phyloP scores from a whole-genome alignment of 192 early-diverging fungal species.

The Entomortierella chlamydospora region DNA sequence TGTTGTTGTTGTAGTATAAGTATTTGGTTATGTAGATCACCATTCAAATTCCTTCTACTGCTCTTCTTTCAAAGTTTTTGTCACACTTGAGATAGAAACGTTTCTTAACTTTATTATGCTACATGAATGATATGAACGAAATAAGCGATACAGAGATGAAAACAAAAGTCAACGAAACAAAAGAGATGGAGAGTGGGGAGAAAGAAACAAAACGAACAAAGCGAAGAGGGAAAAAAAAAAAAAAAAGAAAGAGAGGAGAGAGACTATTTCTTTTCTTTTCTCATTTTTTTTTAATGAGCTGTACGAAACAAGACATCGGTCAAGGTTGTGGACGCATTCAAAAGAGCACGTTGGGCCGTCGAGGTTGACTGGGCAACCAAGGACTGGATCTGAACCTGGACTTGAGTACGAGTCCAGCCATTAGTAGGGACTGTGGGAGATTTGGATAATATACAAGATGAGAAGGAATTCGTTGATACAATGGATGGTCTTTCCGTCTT shows the following conservation, averaged over 20 bases:
- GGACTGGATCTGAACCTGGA: slow-evolving; percentile 39
- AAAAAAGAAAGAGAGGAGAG: background rate
- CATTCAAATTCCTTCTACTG: too few species aligned
- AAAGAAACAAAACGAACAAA: background rate
- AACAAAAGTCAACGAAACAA: background rate
- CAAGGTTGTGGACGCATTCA: slow-evolving; percentile 32
- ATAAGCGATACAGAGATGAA: too few species aligned
- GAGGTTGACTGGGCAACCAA: slow-evolving; percentile 34
- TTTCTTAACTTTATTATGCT: too few species aligned
- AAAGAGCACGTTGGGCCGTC: slow-evolving; percentile 33
- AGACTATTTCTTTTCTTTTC: too few species aligned
- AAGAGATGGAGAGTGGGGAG: background rate
- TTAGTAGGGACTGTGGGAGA: background rate
- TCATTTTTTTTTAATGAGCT: slow-evolving; percentile 19
- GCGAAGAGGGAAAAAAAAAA: background rate
- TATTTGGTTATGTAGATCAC: too few species aligned
- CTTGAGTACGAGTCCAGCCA: slow-evolving; percentile 32
- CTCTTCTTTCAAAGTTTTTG: too few species aligned
- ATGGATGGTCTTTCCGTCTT: background rate
- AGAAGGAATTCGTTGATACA: background rate
- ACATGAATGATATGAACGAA: too few species aligned
- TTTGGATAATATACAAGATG: slow-evolving; percentile 11
- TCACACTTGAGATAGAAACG: too few species aligned
- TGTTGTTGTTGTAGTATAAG: too few species aligned
- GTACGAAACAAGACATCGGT: slow-evolving; percentile 40